These are phyloP conservation scores for Glycine soja DNA, from an alignment of 306 rosid genomes.

Conservation along the genomic window DNA sequence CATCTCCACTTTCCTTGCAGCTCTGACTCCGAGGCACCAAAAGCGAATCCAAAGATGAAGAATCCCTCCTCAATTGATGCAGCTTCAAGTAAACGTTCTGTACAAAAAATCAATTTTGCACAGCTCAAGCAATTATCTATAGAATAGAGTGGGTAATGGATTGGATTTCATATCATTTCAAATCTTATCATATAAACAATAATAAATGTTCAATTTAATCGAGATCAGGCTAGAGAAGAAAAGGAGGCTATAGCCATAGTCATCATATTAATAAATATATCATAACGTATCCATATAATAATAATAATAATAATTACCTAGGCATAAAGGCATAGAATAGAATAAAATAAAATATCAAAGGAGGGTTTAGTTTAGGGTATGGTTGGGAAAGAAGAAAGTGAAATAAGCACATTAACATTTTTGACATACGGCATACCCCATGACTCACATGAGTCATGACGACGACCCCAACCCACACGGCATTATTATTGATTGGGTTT, in stretches of 20 bases:
- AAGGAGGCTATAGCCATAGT: background rate
- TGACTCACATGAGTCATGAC: conserved; percentile 36
- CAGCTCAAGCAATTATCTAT: background rate
- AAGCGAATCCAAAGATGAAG: conserved; percentile 36
- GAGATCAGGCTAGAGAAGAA: conserved; percentile 36
- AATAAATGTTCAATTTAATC: conserved; percentile 12
- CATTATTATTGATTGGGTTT: conserved; percentile 32
- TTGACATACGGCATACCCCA: background rate
- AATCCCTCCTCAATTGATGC: conserved; percentile 28
- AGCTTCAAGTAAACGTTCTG: conserved; percentile 42
- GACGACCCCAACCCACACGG: conserved; percentile 46
- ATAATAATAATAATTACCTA: conserved; percentile 25
- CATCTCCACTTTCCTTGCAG: conserved; percentile 30
- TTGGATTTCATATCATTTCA: conserved; percentile 21
- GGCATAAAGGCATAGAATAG: conserved; percentile 23
- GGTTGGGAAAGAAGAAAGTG: conserved; percentile 8
- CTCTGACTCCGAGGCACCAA: conserved; percentile 28
- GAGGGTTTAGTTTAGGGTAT: background rate
- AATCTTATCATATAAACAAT: conserved; percentile 35
- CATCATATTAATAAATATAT: conserved; percentile 8
- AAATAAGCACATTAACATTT: conserved; percentile 3
- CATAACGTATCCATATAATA: conserved; percentile 11
- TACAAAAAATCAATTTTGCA: conserved; percentile 13
- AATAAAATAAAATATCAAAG: conserved; percentile 8
- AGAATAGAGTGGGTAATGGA: conserved; percentile 12